These are phyloP conservation scores for Lepidium sativum DNA, from an alignment of 345 rosid genomes.

Conservation along the genomic window DNA sequence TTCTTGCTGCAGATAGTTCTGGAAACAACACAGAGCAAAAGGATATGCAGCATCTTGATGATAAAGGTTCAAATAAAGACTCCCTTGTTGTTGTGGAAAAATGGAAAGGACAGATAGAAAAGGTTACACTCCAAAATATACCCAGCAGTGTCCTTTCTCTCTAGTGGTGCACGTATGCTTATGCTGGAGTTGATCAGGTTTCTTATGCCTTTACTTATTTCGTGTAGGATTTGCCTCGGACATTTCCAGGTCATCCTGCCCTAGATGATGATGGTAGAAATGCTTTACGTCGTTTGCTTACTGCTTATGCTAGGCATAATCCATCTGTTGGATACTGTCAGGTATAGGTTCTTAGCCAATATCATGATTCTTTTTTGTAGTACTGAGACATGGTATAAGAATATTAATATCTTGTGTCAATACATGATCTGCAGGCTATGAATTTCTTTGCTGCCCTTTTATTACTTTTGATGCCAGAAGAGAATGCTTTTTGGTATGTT, in stretches of 20 bases:
- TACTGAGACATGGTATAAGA: background rate
- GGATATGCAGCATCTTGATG: conserved; percentile 19
- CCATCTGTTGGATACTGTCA: conserved; percentile 99
- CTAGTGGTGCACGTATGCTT: conserved; percentile 6
- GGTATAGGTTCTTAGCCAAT: conserved; percentile 37
- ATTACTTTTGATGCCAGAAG: conserved; percentile 98
- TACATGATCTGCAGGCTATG: conserved; percentile 77
- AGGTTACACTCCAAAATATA: no score
- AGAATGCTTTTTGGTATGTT: conserved; percentile 98
- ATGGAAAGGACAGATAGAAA: conserved; percentile 99
- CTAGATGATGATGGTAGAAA: conserved; percentile 93
- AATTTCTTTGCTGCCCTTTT: conserved; percentile 98
- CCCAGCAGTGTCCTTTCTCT: conserved; percentile 14
- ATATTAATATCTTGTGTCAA: conserved; percentile 11
- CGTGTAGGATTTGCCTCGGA: conserved; percentile 95
- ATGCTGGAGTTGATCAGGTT: conserved; percentile 10
- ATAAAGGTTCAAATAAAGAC: conserved; percentile 38
- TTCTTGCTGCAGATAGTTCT: conserved; percentile 56
- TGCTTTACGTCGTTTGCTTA: conserved; percentile 95
- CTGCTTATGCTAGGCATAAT: conserved; percentile 99
- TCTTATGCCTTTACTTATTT: conserved; percentile 14
- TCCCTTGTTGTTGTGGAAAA: conserved; percentile 60
- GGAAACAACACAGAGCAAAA: conserved; percentile 35
- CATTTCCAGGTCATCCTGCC: conserved; percentile 99
- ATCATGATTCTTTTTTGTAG: background rate